A percentile compares a stretch with the other conserved stretches of the same genome.
phyloP scores from a whole-genome alignment of 2,329 filamentous ascomycete genomes.

The Chalaropsis thielavioides region DNA sequence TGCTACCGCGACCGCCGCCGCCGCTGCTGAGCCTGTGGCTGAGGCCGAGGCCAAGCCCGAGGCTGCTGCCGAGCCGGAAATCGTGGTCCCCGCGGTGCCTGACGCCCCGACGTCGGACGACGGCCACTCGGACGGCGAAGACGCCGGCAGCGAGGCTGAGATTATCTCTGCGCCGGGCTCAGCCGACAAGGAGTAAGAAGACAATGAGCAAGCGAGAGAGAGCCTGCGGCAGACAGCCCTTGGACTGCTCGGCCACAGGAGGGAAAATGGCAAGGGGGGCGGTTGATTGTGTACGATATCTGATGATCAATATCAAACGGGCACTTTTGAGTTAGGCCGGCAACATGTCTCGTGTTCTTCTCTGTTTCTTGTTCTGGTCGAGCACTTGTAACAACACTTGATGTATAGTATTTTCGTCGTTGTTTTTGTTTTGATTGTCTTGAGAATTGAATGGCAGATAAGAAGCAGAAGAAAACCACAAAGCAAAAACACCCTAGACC shows the following conservation, averaged over 20 bases:
- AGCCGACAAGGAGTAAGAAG: constrained; percentile 1
- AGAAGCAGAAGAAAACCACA: too few relatives aligned
- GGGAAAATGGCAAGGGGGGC: not conserved
- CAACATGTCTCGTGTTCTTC: not conserved
- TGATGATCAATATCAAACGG: constrained; percentile 11
- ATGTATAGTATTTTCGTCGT: too few relatives aligned
- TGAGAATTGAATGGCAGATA: too few relatives aligned
- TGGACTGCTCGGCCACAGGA: not conserved
- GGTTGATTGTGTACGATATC: constrained; percentile 9
- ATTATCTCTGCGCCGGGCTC: constrained; percentile 6
- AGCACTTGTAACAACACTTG: too few relatives aligned
- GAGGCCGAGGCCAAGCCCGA: not conserved
- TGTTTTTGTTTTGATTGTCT: too few relatives aligned
- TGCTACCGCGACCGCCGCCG: not conserved
- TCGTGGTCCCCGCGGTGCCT: not conserved
- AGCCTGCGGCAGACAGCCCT: too few relatives aligned
- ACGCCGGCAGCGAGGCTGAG: constrained; percentile 7
- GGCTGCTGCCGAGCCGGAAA: not conserved
- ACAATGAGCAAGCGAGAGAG: not conserved
- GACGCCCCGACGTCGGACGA: constrained; percentile 4
- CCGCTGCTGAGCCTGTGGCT: not conserved
- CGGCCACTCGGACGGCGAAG: constrained; percentile 7
- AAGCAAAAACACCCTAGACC: too few relatives aligned
- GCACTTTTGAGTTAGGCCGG: not conserved
- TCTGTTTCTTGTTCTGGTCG: not conserved